phyloP scores from a whole-genome alignment of 2,329 filamentous ascomycete genomes.

The Cladophialophora exuberans region DNA sequence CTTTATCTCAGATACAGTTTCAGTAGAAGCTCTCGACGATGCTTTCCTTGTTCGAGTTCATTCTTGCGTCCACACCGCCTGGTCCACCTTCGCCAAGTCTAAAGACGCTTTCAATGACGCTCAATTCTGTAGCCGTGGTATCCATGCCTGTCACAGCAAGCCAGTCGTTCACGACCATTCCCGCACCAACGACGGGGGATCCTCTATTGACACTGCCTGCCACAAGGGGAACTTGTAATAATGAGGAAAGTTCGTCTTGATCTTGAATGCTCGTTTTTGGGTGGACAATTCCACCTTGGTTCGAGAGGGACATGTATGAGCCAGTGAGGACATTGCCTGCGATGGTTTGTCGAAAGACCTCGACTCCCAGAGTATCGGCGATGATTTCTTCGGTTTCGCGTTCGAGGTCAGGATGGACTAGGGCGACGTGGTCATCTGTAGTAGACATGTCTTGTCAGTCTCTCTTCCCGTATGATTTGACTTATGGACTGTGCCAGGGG shows the following conservation, averaged over 20 bases:
- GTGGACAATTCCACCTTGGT: slow-evolving; percentile 95
- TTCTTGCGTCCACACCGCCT: slow-evolving; percentile 55
- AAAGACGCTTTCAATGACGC: slow-evolving; percentile 95
- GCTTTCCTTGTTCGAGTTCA: slow-evolving; percentile 88
- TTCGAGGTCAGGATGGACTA: slow-evolving; percentile 95
- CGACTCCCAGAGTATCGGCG: slow-evolving; percentile 75
- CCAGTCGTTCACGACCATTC: slow-evolving; percentile 98
- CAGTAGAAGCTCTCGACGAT: slow-evolving; percentile 99
- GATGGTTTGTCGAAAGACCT: slow-evolving; percentile 78
- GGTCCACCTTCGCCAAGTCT: slow-evolving; percentile 86
- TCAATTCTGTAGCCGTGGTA: slow-evolving; percentile 95
- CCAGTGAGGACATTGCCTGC: slow-evolving; percentile 96
- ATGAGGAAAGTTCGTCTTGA: slow-evolving; percentile 91
- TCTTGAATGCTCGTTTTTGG: slow-evolving; percentile 97
- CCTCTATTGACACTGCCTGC: slow-evolving; percentile 93
- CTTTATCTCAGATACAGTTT: too few species aligned
- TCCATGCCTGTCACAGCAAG: slow-evolving; percentile 91
- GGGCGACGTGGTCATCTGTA: slow-evolving; percentile 78
- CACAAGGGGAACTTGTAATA: slow-evolving; percentile 94
- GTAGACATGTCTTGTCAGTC: neutral
- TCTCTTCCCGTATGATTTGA: too few species aligned
- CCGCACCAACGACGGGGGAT: slow-evolving; percentile 90
- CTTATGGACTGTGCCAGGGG: slow-evolving; percentile 59
- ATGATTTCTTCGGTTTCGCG: slow-evolving; percentile 99
- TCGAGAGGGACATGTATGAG: slow-evolving; percentile 93